Evolutionary conservation across 2,329 filamentous ascomycete genomes (phyloP).

Genomic region (Claviceps cyperi): DNA sequence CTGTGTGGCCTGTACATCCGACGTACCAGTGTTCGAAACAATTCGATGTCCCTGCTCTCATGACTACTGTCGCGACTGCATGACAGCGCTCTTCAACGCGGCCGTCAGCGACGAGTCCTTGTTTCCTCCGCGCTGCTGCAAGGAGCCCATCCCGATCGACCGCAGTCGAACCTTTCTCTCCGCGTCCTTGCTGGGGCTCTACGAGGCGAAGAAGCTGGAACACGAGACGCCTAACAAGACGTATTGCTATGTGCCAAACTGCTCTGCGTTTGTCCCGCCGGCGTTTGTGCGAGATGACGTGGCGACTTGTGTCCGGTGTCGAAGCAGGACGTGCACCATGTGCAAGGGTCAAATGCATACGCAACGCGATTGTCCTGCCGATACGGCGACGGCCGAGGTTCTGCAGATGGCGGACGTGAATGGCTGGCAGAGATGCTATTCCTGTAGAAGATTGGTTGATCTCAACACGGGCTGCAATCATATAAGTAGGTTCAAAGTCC

Average conservation of each 20-base stretch:
- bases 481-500: conserved; percentile 28
- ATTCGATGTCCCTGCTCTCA: conserved; percentile 18
- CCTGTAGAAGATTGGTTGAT: conserved; percentile 34
- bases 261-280: conserved; percentile 31
- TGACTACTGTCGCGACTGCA: conserved; percentile 36
- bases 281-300: conserved; percentile 16
- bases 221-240: conserved; percentile 30
- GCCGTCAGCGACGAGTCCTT: conserved; percentile 33
- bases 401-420: conserved; percentile 25
- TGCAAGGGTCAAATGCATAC: conserved; percentile 35
- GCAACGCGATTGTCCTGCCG: conserved; percentile 30
- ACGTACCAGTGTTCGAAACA: background rate
- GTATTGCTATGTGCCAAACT: conserved; percentile 33
- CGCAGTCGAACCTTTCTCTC: conserved; percentile 22
- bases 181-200: conserved; percentile 18
- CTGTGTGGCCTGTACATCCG: conserved; percentile 1
- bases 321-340: conserved; percentile 27
- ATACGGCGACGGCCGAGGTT: conserved; percentile 24
- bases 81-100: conserved; percentile 27
- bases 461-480: conserved; percentile 36
- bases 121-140: conserved; percentile 42
- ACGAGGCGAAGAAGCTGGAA: conserved; percentile 32
- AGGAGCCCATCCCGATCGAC: conserved; percentile 23
- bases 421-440: conserved; percentile 36
- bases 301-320: conserved; percentile 29